Evolutionary conservation across 441 rosid species (phyloP), one percentile per base, ranked within the genome.

Genomic region (Brassica hybrid): DNA sequence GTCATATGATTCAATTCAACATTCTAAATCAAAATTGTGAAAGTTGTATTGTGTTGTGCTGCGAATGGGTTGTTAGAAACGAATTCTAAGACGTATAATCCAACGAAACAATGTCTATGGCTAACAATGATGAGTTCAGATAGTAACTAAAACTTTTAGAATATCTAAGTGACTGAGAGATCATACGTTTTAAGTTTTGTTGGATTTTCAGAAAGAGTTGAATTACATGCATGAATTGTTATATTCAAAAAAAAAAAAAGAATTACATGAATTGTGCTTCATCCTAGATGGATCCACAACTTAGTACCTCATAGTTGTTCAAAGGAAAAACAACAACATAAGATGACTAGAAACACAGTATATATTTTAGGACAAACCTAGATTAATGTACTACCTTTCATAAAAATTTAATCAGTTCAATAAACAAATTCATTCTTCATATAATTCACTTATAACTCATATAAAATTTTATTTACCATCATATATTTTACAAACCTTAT

Each of bases 361-460:
- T 48, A 48, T 14, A 6, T 50, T 14, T 50, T 50, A 14, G 18
- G 57, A 9, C 19, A 50, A 50, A 50, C 57, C 3, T 14, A 14
- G 57, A 50, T 48, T n/a, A 48, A n/a, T 48, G n/a, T n/a, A n/a
- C n/a, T n/a, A 48, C 54, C 50, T 43, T 48, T n/a, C 54, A 48
- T 48, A 5, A n/a, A 50, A 2, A 6, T 14, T 6, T 50, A 50
- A 50, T 50, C 57, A 41, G 0, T 36, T 41, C 3, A 41, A 41
- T 11, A 41, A 41, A 41, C 48, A 41, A 41, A 41, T 41, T 2
- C 48, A 11, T 41, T 41, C 48, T 41, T 41, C 48, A 41, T 41
- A 41, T 41, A 41, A 41, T 41, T 41, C 48, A 41, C 48, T 41
- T 41, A 41, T 41, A 41, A n/a, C 45, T 38, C 45, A 38, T 38